Evolutionary conservation across 306 rosid species (phyloP).

Genomic region (Pterocarpus macrocarpus): DNA sequence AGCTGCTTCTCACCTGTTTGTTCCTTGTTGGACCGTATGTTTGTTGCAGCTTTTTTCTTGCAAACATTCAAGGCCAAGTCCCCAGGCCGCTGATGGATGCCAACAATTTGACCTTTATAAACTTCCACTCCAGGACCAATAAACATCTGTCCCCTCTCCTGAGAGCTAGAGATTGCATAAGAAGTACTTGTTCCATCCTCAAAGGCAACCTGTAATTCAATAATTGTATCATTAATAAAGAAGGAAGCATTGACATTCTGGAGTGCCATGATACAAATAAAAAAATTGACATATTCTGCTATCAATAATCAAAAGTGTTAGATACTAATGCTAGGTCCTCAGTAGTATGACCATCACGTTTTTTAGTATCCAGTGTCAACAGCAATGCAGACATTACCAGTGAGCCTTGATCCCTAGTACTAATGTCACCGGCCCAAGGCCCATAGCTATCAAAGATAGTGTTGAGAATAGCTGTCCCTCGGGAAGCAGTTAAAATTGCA

Average conservation of each 20-base stretch:
- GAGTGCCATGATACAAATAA: conserved; percentile 10
- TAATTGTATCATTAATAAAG: conserved; percentile 31
- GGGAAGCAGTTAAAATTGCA: conserved; percentile 96
- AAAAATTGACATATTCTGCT: not conserved
- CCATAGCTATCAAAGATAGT: conserved; percentile 89
- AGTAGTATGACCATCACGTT: not conserved
- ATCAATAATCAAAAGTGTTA: not conserved
- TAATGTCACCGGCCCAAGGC: conserved; percentile 96
- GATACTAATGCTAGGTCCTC: not conserved
- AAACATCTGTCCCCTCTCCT: conserved; percentile 97
- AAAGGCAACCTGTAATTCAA: conserved; percentile 87
- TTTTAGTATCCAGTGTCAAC: not conserved
- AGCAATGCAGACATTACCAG: conserved; percentile 65
- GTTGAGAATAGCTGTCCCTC: conserved; percentile 97
- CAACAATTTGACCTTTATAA: conserved; percentile 92
- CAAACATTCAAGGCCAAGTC: conserved; percentile 93
- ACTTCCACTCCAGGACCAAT: conserved; percentile 83
- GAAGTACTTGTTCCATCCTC: conserved; percentile 93
- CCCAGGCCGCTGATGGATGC: conserved; percentile 97
- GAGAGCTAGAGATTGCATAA: conserved; percentile 89
- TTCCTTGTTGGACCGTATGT: conserved; percentile 95
- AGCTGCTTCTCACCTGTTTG: conserved; percentile 72
- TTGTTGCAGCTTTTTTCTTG: conserved; percentile 98
- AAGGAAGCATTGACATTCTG: conserved; percentile 28
- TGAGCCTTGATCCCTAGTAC: conserved; percentile 94